Evolutionary conservation across 169 alveolate species (phyloP), one percentile per base, ranked within the genome.

Genomic region (Plasmodium vivax): DNA sequence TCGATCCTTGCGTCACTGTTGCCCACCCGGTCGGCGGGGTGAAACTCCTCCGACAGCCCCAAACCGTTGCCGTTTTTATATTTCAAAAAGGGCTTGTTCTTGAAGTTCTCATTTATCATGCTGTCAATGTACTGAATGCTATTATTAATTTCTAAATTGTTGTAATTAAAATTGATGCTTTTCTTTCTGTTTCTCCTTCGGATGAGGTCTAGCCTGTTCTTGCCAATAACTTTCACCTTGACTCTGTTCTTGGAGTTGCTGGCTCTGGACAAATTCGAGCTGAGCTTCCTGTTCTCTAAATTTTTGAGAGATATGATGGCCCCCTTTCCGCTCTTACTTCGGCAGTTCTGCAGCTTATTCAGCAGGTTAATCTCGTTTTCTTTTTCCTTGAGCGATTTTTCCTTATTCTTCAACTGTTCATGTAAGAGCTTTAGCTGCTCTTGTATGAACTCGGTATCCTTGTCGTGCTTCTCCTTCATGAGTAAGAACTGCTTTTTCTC

Each of bases 61-160:
- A 88, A 88, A 68, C 41, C 27, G 62, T 88, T 88, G 27, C 82
- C 71, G 58, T 88, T 88, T 2, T 88, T 88, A 58, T 88, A 43
- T 47, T 88, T 88, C 72, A 88, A 68, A 58, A 88, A 88, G 19
- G 91, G 77, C 72, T 88, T 88, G 36, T 88, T 88, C 62, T 88
- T 88, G 43, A 88, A 88, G 73, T 88, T 88, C 27, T 88, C 94
- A 80, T 88, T 88, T 58, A 88, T 88, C 94, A 88, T 81, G 73
- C 94, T 88, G 45, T 88, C 94, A 56, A 88, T 88, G 58, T 88
- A 88, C 30, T 88, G 94, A 79, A 88, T 88, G 72, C 94, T 88
- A 88, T 88, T 88, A 88, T 88, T 88, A 80, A 88, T 88, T 81
- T 88, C 94, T 2, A 88, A 56, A 51, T 88, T 88, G 83, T 88